Conservation (phyloP, 2,329 filamentous ascomycete species). For the Neonectria sp. region DNA sequence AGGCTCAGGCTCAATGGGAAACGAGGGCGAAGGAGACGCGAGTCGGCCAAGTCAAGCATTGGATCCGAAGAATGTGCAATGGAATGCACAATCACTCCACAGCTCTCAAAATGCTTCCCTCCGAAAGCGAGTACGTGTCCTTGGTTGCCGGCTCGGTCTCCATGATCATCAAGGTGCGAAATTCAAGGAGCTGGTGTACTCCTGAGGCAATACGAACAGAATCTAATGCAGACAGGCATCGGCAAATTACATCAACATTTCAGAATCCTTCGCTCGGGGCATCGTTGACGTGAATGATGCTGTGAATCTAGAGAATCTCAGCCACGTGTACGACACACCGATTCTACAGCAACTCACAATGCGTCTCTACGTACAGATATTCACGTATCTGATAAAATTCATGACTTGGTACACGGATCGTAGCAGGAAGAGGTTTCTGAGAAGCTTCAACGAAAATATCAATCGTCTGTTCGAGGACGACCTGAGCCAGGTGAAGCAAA, state of each 20-base stretch:
- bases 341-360: slow-evolving; percentile 27
- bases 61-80: slow-evolving; percentile 32
- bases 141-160: slow-evolving; percentile 31
- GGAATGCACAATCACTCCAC: slow-evolving; percentile 35
- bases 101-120: slow-evolving; percentile 34
- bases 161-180: slow-evolving; percentile 35
- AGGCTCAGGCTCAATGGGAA: slow-evolving; percentile 29
- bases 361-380: slow-evolving; percentile 35
- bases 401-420: slow-evolving; percentile 35
- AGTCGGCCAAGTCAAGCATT: slow-evolving; percentile 21
- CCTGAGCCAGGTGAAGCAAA: slow-evolving; percentile 25
- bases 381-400: slow-evolving; percentile 34
- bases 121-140: slow-evolving; percentile 33
- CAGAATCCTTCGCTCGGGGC: slow-evolving; percentile 33
- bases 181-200: not conserved
- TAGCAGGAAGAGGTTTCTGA: slow-evolving; percentile 29
- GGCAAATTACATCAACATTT: slow-evolving; percentile 34
- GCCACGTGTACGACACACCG: slow-evolving; percentile 25
- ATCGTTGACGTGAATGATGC: slow-evolving; percentile 37
- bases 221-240: slow-evolving; percentile 19
- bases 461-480: slow-evolving; percentile 22
- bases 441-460: slow-evolving; percentile 36
- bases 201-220: no score
- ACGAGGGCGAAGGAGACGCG: slow-evolving; percentile 17
- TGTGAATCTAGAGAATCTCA: slow-evolving; percentile 26